Conservation (phyloP, 768 basidiomycete genomes). For the Leccinum ochraceum region DNA sequence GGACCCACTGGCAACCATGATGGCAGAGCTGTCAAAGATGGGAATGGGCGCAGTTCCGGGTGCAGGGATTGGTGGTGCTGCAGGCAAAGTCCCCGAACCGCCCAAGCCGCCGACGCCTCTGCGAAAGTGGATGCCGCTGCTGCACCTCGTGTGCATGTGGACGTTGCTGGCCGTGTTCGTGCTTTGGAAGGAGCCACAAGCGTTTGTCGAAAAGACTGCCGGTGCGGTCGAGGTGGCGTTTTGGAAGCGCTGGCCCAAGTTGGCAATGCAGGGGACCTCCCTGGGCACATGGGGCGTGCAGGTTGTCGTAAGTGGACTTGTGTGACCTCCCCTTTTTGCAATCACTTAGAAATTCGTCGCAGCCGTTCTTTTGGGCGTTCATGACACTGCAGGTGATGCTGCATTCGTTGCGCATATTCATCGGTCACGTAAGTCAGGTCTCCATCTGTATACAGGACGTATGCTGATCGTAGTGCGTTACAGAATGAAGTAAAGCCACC, state of each 20-base stretch:
- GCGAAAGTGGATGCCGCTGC: constrained; percentile 63
- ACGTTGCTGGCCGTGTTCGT: constrained; percentile 66
- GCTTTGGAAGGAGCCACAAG: constrained; percentile 60
- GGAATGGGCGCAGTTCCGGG: neutral
- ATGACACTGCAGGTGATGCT: constrained; percentile 68
- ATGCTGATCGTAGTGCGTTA: constrained; percentile 5
- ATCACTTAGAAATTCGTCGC: neutral
- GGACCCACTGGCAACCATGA: constrained; percentile 45
- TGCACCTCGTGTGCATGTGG: constrained; percentile 70
- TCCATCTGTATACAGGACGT: constrained; percentile 1
- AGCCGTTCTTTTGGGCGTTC: constrained; percentile 88
- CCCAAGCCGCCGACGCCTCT: constrained; percentile 44
- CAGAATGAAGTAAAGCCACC: constrained; percentile 65
- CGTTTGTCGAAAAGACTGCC: constrained; percentile 40
- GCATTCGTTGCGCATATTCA: constrained; percentile 72
- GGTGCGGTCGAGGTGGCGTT: constrained; percentile 36
- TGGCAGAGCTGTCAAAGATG: too few species aligned
- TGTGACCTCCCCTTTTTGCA: neutral
- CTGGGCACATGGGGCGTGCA: constrained; percentile 51
- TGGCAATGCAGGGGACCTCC: constrained; percentile 41
- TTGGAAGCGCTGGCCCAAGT: constrained; percentile 67
- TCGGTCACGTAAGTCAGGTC: constrained; percentile 55
- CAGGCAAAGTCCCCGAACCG: constrained; percentile 32
- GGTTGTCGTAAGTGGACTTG: constrained; percentile 48
- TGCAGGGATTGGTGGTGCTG: constrained; percentile 1